Evolutionary conservation across 805 yeast genomes (phyloP).

Genomic region (Zygotorulaspora florentina): DNA sequence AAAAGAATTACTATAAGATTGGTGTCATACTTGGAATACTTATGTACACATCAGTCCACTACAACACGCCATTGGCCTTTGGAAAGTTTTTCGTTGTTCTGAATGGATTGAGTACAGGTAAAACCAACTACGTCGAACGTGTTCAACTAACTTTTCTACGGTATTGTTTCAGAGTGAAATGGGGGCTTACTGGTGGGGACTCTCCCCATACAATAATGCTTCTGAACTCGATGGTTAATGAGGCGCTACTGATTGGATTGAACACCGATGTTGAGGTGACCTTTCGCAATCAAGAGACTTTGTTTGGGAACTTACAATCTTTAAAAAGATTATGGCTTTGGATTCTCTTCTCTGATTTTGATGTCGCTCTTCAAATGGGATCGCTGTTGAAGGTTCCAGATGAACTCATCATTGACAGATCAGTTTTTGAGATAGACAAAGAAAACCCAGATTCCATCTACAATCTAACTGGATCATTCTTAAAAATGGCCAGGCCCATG

Average conservation of each 20-base stretch:
- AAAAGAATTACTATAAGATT: slow-evolving; percentile 27
- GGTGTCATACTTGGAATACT: slow-evolving; percentile 29
- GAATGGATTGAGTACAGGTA: slow-evolving; percentile 28
- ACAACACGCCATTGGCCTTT: slow-evolving; percentile 19
- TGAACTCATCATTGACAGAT: slow-evolving; percentile 5
- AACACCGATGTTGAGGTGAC: slow-evolving; percentile 18
- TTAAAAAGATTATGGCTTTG: slow-evolving; percentile 29
- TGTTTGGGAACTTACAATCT: slow-evolving; percentile 20
- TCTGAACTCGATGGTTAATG: slow-evolving; percentile 13
- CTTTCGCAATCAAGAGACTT: slow-evolving; percentile 14
- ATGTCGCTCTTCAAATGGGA: slow-evolving; percentile 26
- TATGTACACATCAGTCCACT: slow-evolving; percentile 14
- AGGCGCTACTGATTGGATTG: slow-evolving; percentile 25
- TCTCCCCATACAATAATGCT: slow-evolving; percentile 20
- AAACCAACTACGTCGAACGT: slow-evolving; percentile 28
- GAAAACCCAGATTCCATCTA: slow-evolving; percentile 3
- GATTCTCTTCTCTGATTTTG: slow-evolving; percentile 25
- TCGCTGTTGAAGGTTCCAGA: slow-evolving; percentile 14
- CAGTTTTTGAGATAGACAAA: slow-evolving; percentile 2
- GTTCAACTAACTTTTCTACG: slow-evolving; percentile 27
- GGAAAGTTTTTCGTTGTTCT: slow-evolving; percentile 21
- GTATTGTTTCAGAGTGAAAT: slow-evolving; percentile 8
- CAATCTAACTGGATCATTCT: slow-evolving; percentile 16
- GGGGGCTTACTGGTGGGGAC: slow-evolving; percentile 25
- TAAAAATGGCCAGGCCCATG: slow-evolving; percentile 21